phyloP scores from a whole-genome alignment of 306 rosid genomes.

The Pterocarpus macrocarpus region DNA sequence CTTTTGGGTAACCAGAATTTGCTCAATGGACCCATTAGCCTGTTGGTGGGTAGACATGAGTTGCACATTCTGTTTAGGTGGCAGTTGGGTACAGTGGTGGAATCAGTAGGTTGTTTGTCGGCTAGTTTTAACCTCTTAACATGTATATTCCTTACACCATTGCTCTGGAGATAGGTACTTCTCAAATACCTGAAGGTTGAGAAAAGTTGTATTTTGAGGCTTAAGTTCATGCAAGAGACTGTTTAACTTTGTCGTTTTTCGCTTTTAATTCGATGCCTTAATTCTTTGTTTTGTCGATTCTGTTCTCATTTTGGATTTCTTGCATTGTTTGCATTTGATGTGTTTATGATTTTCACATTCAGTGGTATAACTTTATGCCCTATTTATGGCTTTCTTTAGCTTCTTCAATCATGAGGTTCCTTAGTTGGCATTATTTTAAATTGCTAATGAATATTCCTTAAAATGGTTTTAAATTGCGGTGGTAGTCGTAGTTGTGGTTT shows the following conservation, averaged over 20 bases:
- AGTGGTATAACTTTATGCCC: neutral
- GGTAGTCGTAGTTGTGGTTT: neutral
- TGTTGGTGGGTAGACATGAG: conserved; percentile 47
- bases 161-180: conserved; percentile 59
- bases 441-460: conserved; percentile 19
- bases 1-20: conserved; percentile 46
- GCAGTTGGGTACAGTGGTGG: conserved; percentile 61
- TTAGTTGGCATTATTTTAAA: neutral
- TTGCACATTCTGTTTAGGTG: conserved; percentile 52
- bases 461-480: neutral
- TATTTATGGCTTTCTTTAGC: neutral
- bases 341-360: conserved; percentile 15
- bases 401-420: neutral
- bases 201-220: conserved; percentile 65
- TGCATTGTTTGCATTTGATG: conserved; percentile 19
- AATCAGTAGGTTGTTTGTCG: conserved; percentile 53
- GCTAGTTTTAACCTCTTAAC: conserved; percentile 57
- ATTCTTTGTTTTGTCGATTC: conserved; percentile 42
- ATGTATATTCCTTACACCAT: conserved; percentile 69
- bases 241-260: conserved; percentile 40
- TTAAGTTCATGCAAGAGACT: conserved; percentile 39
- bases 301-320: conserved; percentile 14
- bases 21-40: conserved; percentile 48
- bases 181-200: conserved; percentile 56
- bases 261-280: conserved; percentile 47